phyloP scores from a whole-genome alignment of 257 asterid species.

The Nicotiana benthamiana region DNA sequence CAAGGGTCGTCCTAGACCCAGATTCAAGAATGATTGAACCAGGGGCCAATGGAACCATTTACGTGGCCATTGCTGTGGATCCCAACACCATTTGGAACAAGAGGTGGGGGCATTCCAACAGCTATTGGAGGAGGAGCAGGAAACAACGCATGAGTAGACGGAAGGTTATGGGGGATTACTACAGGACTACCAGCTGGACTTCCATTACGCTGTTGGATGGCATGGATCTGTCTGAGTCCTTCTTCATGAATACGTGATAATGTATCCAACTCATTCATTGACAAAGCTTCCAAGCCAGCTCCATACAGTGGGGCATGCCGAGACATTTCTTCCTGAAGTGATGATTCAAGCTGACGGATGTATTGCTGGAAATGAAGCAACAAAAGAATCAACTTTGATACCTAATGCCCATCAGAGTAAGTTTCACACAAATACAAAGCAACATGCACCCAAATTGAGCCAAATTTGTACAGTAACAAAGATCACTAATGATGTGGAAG shows the following conservation, averaged over 20 bases:
- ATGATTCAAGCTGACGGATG: constrained; percentile 62
- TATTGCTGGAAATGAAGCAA: constrained; percentile 52
- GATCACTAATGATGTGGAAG: background rate
- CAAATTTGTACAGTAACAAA: background rate
- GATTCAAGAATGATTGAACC: constrained; percentile 67
- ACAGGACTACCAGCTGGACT: constrained; percentile 53
- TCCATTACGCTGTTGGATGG: constrained; percentile 71
- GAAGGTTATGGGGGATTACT: constrained; percentile 45
- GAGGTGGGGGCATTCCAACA: constrained; percentile 60
- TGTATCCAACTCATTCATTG: constrained; percentile 87
- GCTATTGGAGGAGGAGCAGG: constrained; percentile 58
- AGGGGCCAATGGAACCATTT: constrained; percentile 58
- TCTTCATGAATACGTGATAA: constrained; percentile 84
- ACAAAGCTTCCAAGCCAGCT: constrained; percentile 72
- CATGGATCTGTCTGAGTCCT: constrained; percentile 81
- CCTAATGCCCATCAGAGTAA: background rate
- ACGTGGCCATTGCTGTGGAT: constrained; percentile 65
- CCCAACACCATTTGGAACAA: constrained; percentile 59
- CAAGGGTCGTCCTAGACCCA: constrained; percentile 4
- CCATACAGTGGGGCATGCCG: constrained; percentile 95
- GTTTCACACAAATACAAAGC: background rate
- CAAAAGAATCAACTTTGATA: constrained; percentile 13
- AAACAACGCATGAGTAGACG: constrained; percentile 45
- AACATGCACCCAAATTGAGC: background rate
- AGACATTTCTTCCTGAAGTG: constrained; percentile 90